A percentile compares a stretch with the other conserved stretches of the same genome.
phyloP scores from a whole-genome alignment of 2,329 filamentous ascomycete species.

The Epichloe brachyelytri region DNA sequence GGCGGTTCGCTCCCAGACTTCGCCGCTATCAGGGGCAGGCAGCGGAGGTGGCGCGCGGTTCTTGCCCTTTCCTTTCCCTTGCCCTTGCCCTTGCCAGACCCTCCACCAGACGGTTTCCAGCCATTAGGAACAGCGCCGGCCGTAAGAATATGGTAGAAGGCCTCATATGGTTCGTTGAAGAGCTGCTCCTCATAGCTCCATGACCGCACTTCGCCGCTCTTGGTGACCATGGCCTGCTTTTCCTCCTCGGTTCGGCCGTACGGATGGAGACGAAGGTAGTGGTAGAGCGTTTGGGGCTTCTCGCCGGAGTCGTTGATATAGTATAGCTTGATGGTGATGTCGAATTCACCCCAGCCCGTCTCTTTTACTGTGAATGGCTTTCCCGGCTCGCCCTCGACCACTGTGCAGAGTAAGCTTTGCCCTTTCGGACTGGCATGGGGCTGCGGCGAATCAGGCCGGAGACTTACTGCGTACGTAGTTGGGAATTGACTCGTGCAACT shows the following conservation, averaged over 20 bases:
- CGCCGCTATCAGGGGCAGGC: conserved; percentile 28
- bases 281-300: conserved; percentile 92
- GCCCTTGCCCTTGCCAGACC: conserved; percentile 35
- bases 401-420: conserved; percentile 17
- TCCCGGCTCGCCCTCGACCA: conserved; percentile 58
- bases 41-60: conserved; percentile 26
- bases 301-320: conserved; percentile 80
- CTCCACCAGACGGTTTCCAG: conserved; percentile 29
- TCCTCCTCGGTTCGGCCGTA: conserved; percentile 73
- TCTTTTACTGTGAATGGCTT: conserved; percentile 73
- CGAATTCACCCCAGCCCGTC: conserved; percentile 97
- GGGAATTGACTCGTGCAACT: conserved; percentile 91
- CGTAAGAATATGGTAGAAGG: conserved; percentile 80
- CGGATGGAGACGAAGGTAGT: conserved; percentile 80
- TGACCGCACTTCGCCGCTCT: conserved; percentile 52
- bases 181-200: conserved; percentile 90
- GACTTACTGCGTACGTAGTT: conserved; percentile 67
- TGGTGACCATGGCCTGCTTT: conserved; percentile 45
- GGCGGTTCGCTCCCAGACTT: conserved; percentile 54
- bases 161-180: conserved; percentile 93
- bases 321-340: conserved; percentile 89
- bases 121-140: conserved; percentile 47
- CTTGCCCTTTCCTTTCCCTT: conserved; percentile 33
- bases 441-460: not conserved
- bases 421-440: not conserved